Conservation (phyloP, 225 moss, liverwort and hornwort species). For the Rhytidiadelphus loreus region DNA sequence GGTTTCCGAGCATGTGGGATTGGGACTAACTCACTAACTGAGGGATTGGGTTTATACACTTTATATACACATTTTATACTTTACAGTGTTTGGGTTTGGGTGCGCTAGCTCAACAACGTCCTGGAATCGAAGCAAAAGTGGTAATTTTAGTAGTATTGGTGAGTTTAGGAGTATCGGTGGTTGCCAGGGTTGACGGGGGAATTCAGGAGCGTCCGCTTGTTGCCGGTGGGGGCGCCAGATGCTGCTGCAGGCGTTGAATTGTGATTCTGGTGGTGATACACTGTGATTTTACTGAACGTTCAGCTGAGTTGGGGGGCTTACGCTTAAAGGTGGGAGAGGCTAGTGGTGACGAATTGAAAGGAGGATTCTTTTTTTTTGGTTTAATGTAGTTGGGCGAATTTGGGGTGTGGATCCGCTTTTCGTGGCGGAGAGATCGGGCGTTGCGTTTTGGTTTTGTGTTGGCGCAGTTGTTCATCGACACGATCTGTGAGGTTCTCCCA, state of each 20-base stretch:
- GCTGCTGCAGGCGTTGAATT: background rate
- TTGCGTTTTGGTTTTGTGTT: background rate
- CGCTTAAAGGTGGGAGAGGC: background rate
- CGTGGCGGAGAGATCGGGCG: constrained; percentile 16
- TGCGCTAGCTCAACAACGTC: background rate
- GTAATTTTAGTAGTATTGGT: background rate
- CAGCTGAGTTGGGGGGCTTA: too few species aligned
- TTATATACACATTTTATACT: too few species aligned
- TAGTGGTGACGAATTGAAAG: background rate
- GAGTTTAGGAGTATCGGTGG: background rate
- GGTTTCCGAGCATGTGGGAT: background rate
- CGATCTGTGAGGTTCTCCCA: background rate
- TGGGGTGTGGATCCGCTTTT: constrained; percentile 35
- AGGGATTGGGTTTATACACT: background rate
- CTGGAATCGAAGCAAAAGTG: background rate
- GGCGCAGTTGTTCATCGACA: background rate
- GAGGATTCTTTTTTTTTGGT: background rate
- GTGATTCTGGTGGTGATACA: too few species aligned
- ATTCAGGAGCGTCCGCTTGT: background rate
- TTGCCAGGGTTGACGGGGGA: background rate
- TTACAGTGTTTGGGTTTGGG: background rate
- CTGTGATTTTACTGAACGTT: background rate
- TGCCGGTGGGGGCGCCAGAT: background rate
- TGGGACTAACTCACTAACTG: background rate
- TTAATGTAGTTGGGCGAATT: background rate